Evolutionary conservation across 1,139 yeast species (phyloP), one percentile per base, ranked within the genome.

Genomic region (Taiozyma sp.): DNA sequence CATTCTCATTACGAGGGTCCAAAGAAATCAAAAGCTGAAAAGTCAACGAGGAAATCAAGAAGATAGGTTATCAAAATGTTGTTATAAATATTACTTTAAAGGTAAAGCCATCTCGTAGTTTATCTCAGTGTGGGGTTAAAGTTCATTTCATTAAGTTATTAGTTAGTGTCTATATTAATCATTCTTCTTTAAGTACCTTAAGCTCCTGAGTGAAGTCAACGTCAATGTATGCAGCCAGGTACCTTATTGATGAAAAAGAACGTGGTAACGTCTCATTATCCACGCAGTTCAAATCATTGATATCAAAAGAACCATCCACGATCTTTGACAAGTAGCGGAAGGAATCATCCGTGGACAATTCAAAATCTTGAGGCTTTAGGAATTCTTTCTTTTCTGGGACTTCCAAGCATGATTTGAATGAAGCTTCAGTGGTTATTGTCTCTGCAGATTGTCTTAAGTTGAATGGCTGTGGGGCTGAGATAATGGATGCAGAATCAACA

Each of bases 1-100:
- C 74, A 74, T 56, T 68, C 78, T 0, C 78, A 83, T 52, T 83
- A 80, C 55, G 86, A 81, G 19, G 87, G 87, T 5, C 70, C 69
- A 55, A 65, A 61, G 43, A 63, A 48, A 28, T 30, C 30, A 43
- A 16, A 44, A 19, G 44, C 28, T 40, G 51, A 46, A 14, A 48
- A 44, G 27, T 9, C 41, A 16, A 16, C 41, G 14, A 38, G 41
- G 24, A 38, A 38, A 19, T 38, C 41, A 38, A 38, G 41, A 38
- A 38, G 24, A 38, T 38, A 32, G 19, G 36, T 32, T 14, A 32
- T 30, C 34, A 30, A 30, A 13, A 5, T 30, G n/a, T 19, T 30
- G 34, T 30, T 30, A 30, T 30, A 30, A 30, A 30, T 30, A 30
- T 30, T 30, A 30, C 34, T 5, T 13, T 30, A 30, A 6, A 12